Evolutionary conservation across 495 filamentous ascomycete species (phyloP).

Genomic region (Xanthoparmelia taractica): DNA sequence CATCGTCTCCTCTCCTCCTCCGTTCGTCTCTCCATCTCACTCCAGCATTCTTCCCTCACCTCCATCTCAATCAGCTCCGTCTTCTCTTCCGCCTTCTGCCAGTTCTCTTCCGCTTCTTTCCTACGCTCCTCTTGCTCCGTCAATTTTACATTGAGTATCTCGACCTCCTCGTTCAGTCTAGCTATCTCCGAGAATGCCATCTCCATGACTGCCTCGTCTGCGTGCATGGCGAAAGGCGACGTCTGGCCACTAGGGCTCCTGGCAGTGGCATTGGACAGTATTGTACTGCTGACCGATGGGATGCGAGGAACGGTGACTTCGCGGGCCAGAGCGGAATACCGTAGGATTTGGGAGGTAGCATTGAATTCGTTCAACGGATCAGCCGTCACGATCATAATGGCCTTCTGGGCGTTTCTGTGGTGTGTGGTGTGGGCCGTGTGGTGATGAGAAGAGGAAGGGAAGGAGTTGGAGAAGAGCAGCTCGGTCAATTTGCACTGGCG

Average conservation of each 20-base stretch:
- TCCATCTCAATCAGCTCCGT: conserved; percentile 69
- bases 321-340: conserved; percentile 87
- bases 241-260: conserved; percentile 39
- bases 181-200: conserved; percentile 65
- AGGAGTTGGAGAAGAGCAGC: conserved; percentile 90
- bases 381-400: conserved; percentile 93
- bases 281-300: conserved; percentile 62
- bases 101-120: conserved; percentile 50
- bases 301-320: conserved; percentile 90
- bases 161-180: conserved; percentile 65
- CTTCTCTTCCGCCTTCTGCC: conserved; percentile 54
- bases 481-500: conserved; percentile 96
- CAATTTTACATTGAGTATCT: conserved; percentile 49
- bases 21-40: conserved; percentile 73
- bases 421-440: conserved; percentile 35
- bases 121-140: conserved; percentile 55
- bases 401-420: conserved; percentile 65
- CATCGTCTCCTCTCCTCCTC: conserved; percentile 67
- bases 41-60: conserved; percentile 81
- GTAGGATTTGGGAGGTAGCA: conserved; percentile 88
- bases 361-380: conserved; percentile 94
- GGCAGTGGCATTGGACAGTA: conserved; percentile 41
- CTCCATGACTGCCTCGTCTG: conserved; percentile 59
- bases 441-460: conserved; percentile 57
- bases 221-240: conserved; percentile 43